phyloP scores from a whole-genome alignment of 306 rosid species.

The Phaseolus lunatus region DNA sequence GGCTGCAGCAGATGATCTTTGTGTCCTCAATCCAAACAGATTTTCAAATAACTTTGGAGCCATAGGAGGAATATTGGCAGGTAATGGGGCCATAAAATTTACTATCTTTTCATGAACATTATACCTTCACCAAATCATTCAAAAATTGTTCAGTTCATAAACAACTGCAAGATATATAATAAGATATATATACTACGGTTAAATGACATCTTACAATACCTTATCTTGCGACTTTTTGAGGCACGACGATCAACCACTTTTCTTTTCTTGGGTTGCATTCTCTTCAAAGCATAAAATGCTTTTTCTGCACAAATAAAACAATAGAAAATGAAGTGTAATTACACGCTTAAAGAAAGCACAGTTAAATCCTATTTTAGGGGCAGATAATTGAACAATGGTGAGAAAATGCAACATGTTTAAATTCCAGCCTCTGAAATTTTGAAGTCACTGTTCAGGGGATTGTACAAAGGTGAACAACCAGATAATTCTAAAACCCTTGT shows the following conservation, averaged over 20 bases:
- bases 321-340: constrained; percentile 24
- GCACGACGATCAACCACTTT: constrained; percentile 90
- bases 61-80: constrained; percentile 61
- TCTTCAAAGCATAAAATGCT: constrained; percentile 70
- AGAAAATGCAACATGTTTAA: background rate
- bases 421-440: background rate
- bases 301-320: constrained; percentile 58
- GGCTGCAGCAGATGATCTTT: constrained; percentile 51
- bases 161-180: background rate
- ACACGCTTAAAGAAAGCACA: background rate
- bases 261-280: constrained; percentile 78
- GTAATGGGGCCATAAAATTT: constrained; percentile 79
- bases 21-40: constrained; percentile 74
- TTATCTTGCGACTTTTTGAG: constrained; percentile 92
- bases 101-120: constrained; percentile 86
- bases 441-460: background rate
- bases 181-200: background rate
- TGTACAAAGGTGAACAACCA: background rate
- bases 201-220: constrained; percentile 51
- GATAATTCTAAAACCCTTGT: constrained; percentile 15
- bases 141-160: constrained; percentile 8
- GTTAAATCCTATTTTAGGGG: background rate
- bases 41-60: constrained; percentile 69
- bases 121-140: constrained; percentile 59
- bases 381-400: background rate